phyloP scores from a whole-genome alignment of 2,329 filamentous ascomycete genomes.

The Botryosphaeria dothidea region DNA sequence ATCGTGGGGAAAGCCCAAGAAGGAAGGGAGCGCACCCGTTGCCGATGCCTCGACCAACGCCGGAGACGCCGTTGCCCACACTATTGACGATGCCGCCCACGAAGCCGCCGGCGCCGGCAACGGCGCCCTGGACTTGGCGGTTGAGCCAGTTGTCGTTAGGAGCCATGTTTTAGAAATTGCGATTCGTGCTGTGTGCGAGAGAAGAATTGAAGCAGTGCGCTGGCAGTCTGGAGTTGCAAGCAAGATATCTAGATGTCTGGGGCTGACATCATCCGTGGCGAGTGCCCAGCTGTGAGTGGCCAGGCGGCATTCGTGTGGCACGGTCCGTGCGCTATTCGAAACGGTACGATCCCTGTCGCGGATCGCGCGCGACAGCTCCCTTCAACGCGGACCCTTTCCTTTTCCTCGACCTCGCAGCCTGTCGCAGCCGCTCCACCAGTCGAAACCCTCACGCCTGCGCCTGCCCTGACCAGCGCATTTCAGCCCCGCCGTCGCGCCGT shows the following conservation, averaged over 20 bases:
- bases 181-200: not conserved
- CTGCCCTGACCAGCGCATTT: conserved; percentile 2
- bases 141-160: conserved; percentile 48
- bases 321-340: conserved; percentile 1
- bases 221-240: not conserved
- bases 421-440: not conserved
- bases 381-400: conserved; percentile 17
- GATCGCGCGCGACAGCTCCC: conserved; percentile 13
- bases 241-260: not conserved
- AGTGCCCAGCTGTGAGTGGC: not conserved
- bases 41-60: conserved; percentile 47
- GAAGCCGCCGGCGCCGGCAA: conserved; percentile 47
- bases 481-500: not conserved
- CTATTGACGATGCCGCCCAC: conserved; percentile 45
- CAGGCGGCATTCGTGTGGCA: not conserved
- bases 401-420: conserved; percentile 12
- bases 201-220: not conserved
- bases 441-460: not conserved
- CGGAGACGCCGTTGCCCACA: conserved; percentile 49
- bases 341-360: conserved; percentile 8
- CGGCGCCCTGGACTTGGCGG: conserved; percentile 43
- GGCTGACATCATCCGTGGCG: conserved; percentile 16
- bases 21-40: conserved; percentile 33
- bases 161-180: conserved; percentile 20
- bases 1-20: not conserved